Base-by-base conservation (phyloP, 1,139 yeast species). In the Suhomyces atakaporum region DNA sequence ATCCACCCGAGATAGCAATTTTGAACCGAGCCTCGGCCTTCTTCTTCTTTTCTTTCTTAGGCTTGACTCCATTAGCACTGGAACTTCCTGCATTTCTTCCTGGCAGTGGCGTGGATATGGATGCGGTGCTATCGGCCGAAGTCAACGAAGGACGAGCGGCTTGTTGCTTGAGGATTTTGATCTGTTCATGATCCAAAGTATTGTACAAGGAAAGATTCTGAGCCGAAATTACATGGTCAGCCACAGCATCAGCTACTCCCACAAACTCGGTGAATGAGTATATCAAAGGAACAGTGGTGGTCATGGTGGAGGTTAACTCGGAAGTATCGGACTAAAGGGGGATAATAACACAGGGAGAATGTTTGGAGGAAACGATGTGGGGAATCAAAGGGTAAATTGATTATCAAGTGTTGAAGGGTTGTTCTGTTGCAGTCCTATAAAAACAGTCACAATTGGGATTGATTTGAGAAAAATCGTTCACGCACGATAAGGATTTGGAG, bases 191-290 rank as follows among this genome's bases (percentile, higher is more conserved):
- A 47, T 70, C 75, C 40, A 66, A 49, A n/a, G 79, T 72, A 41
- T 73, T 72, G 54, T 73, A 75, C 39, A 85, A 65, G 7, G 88
- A 77, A 52, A 73, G 64, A 54, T 88, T 83, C 63, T 92, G 97
- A 10, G 90, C 84, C 27, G 81, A 73, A 30, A 89, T 77, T 38
- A 90, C 81, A 56, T 87, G 89, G 54, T 87, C 92, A 1, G 96
- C 97, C 27, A 90, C 96, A 16, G 96, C 96, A 40, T 86, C 95
- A 3, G 97, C 96, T 23, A 89, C 97, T 14, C 89, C 95, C 22
- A 81, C 69, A 54, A 88, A 83, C 61, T 84, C 95, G 29, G 90
- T 95, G 59, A 89, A 89, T 32, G 96, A 86, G 69, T 85, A 88
- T 36, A 89, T 84, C 47, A 88, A 81, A 18, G 97, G 97, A 25